Evolutionary conservation across 768 basidiomycete genomes (phyloP), one percentile per base, ranked within the genome.

Genomic region (Cyclocybe cylindracea): DNA sequence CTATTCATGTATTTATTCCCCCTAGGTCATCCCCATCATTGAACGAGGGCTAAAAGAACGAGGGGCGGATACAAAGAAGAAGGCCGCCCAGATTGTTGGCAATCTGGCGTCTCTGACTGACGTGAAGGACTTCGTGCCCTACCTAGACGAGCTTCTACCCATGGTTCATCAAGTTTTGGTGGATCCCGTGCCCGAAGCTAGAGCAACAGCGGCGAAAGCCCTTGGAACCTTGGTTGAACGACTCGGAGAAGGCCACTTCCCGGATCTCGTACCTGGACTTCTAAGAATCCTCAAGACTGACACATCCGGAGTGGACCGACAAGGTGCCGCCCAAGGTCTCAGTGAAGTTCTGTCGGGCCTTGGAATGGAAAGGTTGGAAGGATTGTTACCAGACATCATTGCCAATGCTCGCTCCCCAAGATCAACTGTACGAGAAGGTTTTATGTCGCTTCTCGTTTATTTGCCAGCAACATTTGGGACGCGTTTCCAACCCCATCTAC

Each of bases 301-400:
- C 59, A 89, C 91, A 0, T 93, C 91, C 0, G 94, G 94, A 10
- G 95, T 98, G 19, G 97, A 99, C 68, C 82, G 96, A 45, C 97
- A 98, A 73, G 97, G 96, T 54, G 96, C 97, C 0, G 96, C 96
- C 3, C 97, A 98, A 70, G 97, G 97, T 61, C 80, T 98, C 40
- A 90, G 90, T 53, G 97, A 98, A 70, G 94, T 98, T 7, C 78
- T 98, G 2, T 87, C 94, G 2, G 95, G 94, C 14, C 83, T 98
- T 31, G 97, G 97, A n/a, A 95, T 97, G 89, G 95, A 98, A 56
- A 82, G 94, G 41, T 79, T 99, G 56, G 97, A 99, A 65, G 89
- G 91, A 5, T 78, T 99, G 2, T 78, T 98, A 2, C 97, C 97
- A 0, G 93, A 96, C 59, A 94, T 99, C 63, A 87, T 99, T 56